Conservation (phyloP, 768 basidiomycete species). For the Tulasnella sp. region DNA sequence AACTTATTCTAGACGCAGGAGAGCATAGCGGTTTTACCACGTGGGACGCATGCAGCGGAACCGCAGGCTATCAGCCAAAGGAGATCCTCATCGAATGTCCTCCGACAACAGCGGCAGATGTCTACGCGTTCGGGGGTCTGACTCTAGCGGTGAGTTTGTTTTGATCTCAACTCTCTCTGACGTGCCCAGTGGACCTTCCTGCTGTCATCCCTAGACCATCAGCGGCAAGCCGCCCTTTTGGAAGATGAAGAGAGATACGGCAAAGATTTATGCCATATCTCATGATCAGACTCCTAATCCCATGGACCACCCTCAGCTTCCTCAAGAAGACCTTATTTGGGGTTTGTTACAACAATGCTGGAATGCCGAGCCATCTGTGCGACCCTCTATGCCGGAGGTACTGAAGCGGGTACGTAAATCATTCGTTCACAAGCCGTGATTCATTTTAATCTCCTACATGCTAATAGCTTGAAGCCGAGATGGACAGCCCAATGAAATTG, state of each 20-base stretch:
- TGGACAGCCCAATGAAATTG: too few relatives aligned
- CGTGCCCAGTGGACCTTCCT: too few relatives aligned
- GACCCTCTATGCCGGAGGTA: background rate
- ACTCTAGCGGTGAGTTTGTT: background rate
- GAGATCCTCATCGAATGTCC: too few relatives aligned
- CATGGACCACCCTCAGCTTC: background rate
- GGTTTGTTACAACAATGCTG: background rate
- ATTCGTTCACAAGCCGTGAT: background rate
- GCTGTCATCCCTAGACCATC: background rate
- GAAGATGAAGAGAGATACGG: background rate
- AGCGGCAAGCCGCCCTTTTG: constrained; percentile 13
- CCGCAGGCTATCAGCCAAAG: too few relatives aligned
- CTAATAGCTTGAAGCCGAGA: too few relatives aligned
- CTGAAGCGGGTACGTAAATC: background rate
- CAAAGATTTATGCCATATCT: background rate
- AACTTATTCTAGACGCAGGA: background rate
- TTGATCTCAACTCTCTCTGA: too few relatives aligned
- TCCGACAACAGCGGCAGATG: background rate
- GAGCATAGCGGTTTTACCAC: too few relatives aligned
- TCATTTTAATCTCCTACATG: too few relatives aligned
- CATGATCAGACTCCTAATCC: background rate
- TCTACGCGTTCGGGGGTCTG: constrained; percentile 17
- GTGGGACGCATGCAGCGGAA: too few relatives aligned
- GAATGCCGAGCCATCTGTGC: background rate
- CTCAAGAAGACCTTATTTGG: background rate